Evolutionary conservation across 108 stramenopile genomes (phyloP).

Genomic region (Nannochloropsis oceanica): DNA sequence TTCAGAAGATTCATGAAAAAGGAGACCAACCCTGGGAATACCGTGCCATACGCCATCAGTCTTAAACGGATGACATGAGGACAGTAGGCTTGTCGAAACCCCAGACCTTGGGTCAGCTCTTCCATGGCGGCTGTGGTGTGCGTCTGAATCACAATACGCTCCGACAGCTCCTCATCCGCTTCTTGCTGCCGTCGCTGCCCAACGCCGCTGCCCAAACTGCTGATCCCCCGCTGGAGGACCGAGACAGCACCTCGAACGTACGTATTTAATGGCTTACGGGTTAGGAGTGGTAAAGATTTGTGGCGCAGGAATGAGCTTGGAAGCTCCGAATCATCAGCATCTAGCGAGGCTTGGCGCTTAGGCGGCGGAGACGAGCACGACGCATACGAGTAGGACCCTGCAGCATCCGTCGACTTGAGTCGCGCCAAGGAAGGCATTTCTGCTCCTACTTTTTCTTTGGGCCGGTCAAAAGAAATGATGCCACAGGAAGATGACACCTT

Average conservation of each 20-base stretch:
- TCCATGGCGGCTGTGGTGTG: not conserved
- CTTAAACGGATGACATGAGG: not conserved
- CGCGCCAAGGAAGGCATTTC: not conserved
- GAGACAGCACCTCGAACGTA: not conserved
- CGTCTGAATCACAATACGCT: not conserved
- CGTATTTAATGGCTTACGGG: not conserved
- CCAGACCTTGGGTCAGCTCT: not conserved
- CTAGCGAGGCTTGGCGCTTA: not conserved
- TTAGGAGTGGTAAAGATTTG: not conserved
- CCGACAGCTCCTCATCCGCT: not conserved
- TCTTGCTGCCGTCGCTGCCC: not conserved
- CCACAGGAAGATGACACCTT: not conserved
- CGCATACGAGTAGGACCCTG: not conserved
- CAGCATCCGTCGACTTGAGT: not conserved
- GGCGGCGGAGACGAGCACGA: not conserved
- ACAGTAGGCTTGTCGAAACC: not conserved
- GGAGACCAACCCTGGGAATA: not conserved
- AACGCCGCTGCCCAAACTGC: not conserved
- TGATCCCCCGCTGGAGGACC: not conserved
- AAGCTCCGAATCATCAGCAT: not conserved
- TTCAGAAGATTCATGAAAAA: not conserved
- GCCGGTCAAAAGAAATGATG: not conserved
- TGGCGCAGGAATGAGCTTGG: not conserved
- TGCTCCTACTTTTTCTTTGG: not conserved
- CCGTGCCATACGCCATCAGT: not conserved